Base-by-base conservation (phyloP, 2,329 filamentous ascomycete species). In the Sporothrix protearum region DNA sequence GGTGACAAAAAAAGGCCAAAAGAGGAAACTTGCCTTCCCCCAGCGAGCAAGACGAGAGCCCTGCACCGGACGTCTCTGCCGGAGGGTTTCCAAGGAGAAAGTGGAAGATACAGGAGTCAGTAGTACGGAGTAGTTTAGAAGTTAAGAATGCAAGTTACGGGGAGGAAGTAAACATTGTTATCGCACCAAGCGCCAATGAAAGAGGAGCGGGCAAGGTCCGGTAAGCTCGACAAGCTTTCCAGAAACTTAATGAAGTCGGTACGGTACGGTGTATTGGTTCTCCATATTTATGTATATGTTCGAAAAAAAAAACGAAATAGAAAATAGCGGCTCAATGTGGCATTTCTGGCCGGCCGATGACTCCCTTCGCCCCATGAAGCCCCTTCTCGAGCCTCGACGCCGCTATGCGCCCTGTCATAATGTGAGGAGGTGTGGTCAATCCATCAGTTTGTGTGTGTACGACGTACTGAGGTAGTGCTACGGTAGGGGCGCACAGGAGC, bases 401-500 rank as follows among this genome's bases (percentile, higher is more conserved):
- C 59, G 49, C 22, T 28, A n/a, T n/a, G 45, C 14, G 45, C 19
- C 16, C 45, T 49, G 16, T 49, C 45, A 16, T 16, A 49, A 49
- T 49, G 45, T n/a, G 19, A 49, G 33, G 33, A 53, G n/a, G 22
- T 53, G 49, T 53, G 42, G 42, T 45, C 42, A 16, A 45, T 47
- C 4, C 19, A 47, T 1, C 1, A 19, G 12, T 47, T 19, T 47
- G 42, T 47, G 42, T 47, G 42, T 45, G 42, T n/a, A n/a, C n/a
- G n/a, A n/a, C n/a, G n/a, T n/a, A n/a, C n/a, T n/a, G n/a, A n/a
- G n/a, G n/a, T 39, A 47, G 30, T 59, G 59, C 36, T 36, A 28
- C 59, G 57, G 59, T 10, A 63, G 59, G 57, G 59, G 55, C 42
- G 59, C 36, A 61, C 57, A 63, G 55, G 14, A 49, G 59, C 22